Conservation (phyloP, 768 basidiomycete genomes). For the Pholiota conissans region DNA sequence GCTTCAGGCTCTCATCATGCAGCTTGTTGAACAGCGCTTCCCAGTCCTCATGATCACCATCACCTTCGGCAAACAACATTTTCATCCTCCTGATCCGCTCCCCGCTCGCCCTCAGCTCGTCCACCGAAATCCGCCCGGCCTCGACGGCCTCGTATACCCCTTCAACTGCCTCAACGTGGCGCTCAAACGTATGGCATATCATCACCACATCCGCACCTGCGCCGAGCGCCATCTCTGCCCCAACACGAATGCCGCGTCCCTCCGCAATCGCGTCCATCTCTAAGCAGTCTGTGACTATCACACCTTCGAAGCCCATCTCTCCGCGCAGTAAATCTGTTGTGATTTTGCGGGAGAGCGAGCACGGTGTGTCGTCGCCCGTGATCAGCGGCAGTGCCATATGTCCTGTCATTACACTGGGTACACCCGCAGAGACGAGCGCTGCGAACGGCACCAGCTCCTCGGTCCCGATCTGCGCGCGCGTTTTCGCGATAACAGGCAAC, state of each 20-base stretch:
- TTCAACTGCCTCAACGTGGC: constrained; percentile 55
- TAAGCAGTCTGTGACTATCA: constrained; percentile 73
- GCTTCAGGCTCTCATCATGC: constrained; percentile 35
- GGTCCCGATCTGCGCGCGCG: constrained; percentile 35
- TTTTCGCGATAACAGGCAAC: constrained; percentile 60
- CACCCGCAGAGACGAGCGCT: constrained; percentile 35
- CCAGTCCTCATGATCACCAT: constrained; percentile 31
- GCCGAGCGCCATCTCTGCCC: constrained; percentile 53
- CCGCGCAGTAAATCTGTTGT: constrained; percentile 53
- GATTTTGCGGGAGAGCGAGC: constrained; percentile 55
- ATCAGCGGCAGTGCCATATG: constrained; percentile 70
- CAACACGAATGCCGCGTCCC: constrained; percentile 47
- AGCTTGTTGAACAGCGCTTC: constrained; percentile 31
- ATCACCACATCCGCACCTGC: constrained; percentile 76
- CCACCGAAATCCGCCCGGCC: constrained; percentile 39
- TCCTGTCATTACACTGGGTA: constrained; percentile 69
- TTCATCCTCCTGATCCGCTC: constrained; percentile 52
- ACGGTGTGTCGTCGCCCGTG: constrained; percentile 53
- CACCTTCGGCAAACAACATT: constrained; percentile 41
- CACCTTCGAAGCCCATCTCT: constrained; percentile 52
- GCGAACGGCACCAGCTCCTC: constrained; percentile 64
- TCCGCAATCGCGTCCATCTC: constrained; percentile 75
- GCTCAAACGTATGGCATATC: constrained; percentile 64
- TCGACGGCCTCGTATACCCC: constrained; percentile 51
- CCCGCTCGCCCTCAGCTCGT: constrained; percentile 41